Conservation (phyloP, 768 basidiomycete genomes). For the Tylopilus subfusipes region DNA sequence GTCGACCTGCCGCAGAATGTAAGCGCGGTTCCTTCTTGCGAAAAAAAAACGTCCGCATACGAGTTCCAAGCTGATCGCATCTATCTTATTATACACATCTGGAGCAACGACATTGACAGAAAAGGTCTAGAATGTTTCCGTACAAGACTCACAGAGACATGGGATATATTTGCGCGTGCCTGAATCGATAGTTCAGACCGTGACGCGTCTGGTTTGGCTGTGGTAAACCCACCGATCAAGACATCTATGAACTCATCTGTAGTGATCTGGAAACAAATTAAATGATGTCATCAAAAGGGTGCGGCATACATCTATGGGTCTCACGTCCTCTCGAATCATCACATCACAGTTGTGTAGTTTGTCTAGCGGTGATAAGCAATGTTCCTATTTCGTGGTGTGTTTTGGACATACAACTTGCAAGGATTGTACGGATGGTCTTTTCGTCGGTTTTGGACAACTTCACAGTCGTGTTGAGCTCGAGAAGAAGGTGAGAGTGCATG, state of each 20-base stretch:
- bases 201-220: neutral
- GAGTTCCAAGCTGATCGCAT: constrained; percentile 79
- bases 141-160: constrained; percentile 66
- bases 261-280: constrained; percentile 60
- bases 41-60: constrained; percentile 11
- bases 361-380: constrained; percentile 42
- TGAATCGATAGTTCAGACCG: constrained; percentile 26
- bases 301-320: constrained; percentile 3
- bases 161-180: constrained; percentile 94
- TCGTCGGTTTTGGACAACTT: constrained; percentile 95
- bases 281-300: constrained; percentile 2
- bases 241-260: constrained; percentile 98
- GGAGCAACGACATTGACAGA: neutral
- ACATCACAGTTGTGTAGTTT: constrained; percentile 94
- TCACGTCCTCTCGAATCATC: constrained; percentile 96
- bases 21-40: neutral
- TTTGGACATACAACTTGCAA: constrained; percentile 70
- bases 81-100: constrained; percentile 98
- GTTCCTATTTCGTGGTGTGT: neutral
- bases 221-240: constrained; percentile 64
- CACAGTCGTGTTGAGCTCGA: constrained; percentile 81
- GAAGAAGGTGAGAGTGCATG: neutral
- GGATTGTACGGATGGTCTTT: constrained; percentile 87
- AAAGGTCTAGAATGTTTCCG: neutral
- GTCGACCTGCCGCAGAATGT: constrained; percentile 47